Evolutionary conservation across 1,284 basidiomycete species (phyloP), one percentile per base, ranked within the genome.

Genomic region (Austroboletus rostrupii): DNA sequence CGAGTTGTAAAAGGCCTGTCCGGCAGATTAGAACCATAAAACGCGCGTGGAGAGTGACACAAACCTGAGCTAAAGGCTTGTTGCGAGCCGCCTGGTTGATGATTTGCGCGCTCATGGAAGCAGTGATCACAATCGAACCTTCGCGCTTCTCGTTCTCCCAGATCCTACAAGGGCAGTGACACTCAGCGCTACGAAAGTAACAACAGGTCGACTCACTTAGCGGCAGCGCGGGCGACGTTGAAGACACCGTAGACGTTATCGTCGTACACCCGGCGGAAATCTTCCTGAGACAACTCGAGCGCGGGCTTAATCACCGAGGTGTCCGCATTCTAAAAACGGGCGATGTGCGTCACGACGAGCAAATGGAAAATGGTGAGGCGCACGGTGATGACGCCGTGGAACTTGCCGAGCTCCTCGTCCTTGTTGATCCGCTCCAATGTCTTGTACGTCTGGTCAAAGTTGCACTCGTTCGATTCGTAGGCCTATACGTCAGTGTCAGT

Each of bases 1-100:
- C 0, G 79, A 77, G 52, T 81, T 83, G 57, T 81, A 81, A 55
- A 80, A 82, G 0, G 77, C 74, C 77, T 81, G 33, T 41, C 0
- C 0, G 6, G 3, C 0, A 6, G n/a, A 45, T 1, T 48, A 14
- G 7, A 36, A 2, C 3, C 3, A 2, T 3, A 17, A 16, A n/a
- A 19, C 7, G 2, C n/a, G n/a, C 16, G 7, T 4, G 3, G 1
- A 8, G 0, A 14, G 37, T 8, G 12, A 4, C 3, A 48, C 60
- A n/a, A 3, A 69, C 72, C 59, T 74, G 72, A 16, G 66, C 70
- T 47, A 74, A 51, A 13, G 73, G 52, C 49, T 58, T 47, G 51
- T 67, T 70, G 10, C 57, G 47, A 4, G 39, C 55, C 13, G 66
- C 58, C 50, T 71, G 70, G 54, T 79, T 79, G 58, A 76, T 72